Conservation (phyloP, 306 rosid genomes). For the Trifolium fragiferum region DNA sequence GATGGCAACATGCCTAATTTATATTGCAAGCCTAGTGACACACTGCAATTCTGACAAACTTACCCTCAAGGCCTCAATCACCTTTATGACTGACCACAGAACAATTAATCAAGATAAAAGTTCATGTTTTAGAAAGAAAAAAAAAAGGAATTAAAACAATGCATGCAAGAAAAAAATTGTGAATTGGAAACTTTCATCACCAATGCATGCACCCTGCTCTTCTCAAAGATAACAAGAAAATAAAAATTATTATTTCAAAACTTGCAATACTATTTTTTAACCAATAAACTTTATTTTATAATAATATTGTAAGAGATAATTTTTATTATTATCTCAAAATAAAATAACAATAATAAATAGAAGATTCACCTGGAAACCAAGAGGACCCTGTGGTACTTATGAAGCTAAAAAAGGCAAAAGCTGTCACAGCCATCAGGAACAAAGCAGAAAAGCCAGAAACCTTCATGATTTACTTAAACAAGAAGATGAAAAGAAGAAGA, state of each 20-base stretch:
- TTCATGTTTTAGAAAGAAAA: too few species aligned
- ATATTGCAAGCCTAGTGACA: too few species aligned
- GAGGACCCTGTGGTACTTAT: conserved; percentile 33
- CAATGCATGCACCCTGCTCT: conserved; percentile 28
- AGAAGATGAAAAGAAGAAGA: not conserved
- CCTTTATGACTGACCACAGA: too few species aligned
- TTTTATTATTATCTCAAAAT: not conserved
- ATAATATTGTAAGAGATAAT: too few species aligned
- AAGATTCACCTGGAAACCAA: conserved; percentile 46
- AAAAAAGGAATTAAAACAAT: too few species aligned
- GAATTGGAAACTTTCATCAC: conserved; percentile 18
- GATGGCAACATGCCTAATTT: too few species aligned
- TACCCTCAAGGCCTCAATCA: too few species aligned
- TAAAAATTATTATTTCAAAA: not conserved
- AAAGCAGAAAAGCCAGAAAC: conserved; percentile 56
- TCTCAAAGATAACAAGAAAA: not conserved
- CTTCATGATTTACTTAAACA: conserved; percentile 44
- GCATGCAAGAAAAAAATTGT: not conserved
- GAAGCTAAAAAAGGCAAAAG: conserved; percentile 48
- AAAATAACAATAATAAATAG: not conserved
- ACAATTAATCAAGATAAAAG: not conserved
- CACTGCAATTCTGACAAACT: too few species aligned
- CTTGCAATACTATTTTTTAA: not conserved
- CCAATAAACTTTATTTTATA: too few species aligned
- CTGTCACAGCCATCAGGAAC: conserved; percentile 45